Evolutionary conservation across 2,329 filamentous ascomycete species (phyloP), one percentile per base, ranked within the genome.

Genomic region (Calonectria henricotiae): DNA sequence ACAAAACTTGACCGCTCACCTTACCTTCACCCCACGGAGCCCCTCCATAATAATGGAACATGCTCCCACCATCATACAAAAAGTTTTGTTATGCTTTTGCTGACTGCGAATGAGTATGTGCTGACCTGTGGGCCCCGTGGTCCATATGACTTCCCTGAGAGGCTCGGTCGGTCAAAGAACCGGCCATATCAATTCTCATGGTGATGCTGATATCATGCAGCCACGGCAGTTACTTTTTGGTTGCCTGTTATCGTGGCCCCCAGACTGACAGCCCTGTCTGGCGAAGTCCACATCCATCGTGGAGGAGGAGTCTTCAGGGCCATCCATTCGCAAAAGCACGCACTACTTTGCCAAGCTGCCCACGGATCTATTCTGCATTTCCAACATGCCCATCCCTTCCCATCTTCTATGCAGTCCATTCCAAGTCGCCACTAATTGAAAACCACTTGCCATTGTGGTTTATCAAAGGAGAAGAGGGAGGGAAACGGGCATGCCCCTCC

Each of bases 341-440:
- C 30, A 25, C 35, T 63, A 15, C 46, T 37, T 37, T 30, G 23
- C 47, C 54, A 27, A 23, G 20, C 43, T 13, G 30, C 32, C n/a
- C 30, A 58, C 43, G 39, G 20, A n/a, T 13, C 11, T 32, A 5
- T 32, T 51, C 71, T 69, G 51, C 44, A 44, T 47, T 65, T 54
- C 61, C 44, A 69, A 69, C 62, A 62, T 27, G 41, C 47, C n/a
- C 58, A 55, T 65, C 61, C 68, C 25, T 62, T 49, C 30, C 60
- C 60, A 62, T 37, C 43, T 35, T 20, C 17, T 3, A 17, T 43
- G 35, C 32, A 58, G 32, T 46, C 60, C 41, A 58, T 47, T 58
- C 49, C 17, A 58, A 66, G n/a, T 68, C 35, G 68, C 71, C 72
- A 69, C 71, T 30, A 47, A 65, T 49, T 51, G 51, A 20, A 15